Percentiles rank a stretch among this genome's conserved stretches.
phyloP scores from a whole-genome alignment of 805 yeast genomes.

The Pichia sporocuriosa region DNA sequence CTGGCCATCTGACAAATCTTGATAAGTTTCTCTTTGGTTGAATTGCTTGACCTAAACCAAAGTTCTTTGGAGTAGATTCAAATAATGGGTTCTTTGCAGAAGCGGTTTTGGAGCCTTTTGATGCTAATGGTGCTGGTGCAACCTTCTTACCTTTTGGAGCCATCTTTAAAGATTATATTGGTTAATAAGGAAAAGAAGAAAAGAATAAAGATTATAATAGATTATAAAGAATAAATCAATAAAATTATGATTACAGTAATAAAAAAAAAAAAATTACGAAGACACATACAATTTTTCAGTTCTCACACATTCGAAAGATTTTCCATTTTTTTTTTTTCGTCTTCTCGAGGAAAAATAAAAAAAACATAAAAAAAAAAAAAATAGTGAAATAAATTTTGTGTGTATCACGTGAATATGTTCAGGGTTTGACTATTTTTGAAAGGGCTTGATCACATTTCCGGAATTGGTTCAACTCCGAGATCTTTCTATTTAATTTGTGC shows the following conservation, averaged over 20 bases:
- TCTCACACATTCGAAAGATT: no score
- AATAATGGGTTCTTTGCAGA: slow-evolving; percentile 72
- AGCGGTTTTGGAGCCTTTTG: slow-evolving; percentile 50
- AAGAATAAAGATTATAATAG: no score
- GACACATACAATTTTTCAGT: no score
- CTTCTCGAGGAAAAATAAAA: no score
- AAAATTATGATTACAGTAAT: no score
- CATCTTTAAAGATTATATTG: slow-evolving; percentile 10
- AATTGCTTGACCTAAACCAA: slow-evolving; percentile 92
- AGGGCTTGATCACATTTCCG: slow-evolving; percentile 33
- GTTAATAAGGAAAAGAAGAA: neutral
- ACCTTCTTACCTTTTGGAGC: slow-evolving; percentile 61
- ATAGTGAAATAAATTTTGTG: no score
- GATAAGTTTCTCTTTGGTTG: slow-evolving; percentile 95
- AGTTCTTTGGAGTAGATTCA: slow-evolving; percentile 85
- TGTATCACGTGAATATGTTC: neutral
- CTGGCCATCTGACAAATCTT: slow-evolving; percentile 99
- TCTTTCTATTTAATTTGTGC: neutral
- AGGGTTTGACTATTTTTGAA: neutral
- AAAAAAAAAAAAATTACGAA: no score
- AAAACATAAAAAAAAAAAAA: no score
- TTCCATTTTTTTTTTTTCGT: no score
- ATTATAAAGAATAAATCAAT: no score
- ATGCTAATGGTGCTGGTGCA: slow-evolving; percentile 97
- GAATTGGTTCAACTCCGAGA: slow-evolving; percentile 10